Base-by-base conservation (phyloP, 371 early-diverging fungal genomes). In the Mortierella sp. region DNA sequence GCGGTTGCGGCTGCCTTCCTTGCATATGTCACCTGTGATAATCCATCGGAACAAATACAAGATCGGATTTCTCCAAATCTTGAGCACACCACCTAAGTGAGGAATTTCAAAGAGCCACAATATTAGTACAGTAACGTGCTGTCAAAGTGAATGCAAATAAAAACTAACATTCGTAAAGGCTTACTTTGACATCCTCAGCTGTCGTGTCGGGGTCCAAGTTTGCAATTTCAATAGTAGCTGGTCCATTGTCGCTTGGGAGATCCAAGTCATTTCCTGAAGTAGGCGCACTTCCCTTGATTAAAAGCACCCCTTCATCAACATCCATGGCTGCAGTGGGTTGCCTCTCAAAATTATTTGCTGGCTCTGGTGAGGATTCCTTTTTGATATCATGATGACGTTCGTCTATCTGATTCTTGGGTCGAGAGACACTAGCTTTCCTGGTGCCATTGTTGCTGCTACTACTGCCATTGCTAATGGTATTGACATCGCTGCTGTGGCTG, bases 111-210 rank as follows among this genome's bases (percentile, higher is more conserved):
- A 23, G 24, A 23, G n/a, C 28, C 11, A 43, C 4, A 30, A 11
- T 23, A 23, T 11, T 39, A 8, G 11, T 5, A 37, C 26, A 52
- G 8, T n/a, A n/a, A 9, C 41, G 14, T 15, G 19, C 23, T 34
- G 37, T 39, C 41, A 21, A 41, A 54, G 41, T 41, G 15, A 42
- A 21, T 14, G 30, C 17, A 19, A 41, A 27, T 1, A 27, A 51
- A 11, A 34, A 15, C 15, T 41, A 23, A 17, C 26, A 50, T 17
- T 30, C 34, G n/a, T n/a, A 46, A 41, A 37, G 8, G 49, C 62
- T 67, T 84, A 84, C 89, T 71, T 78, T 81, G 11, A 88, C 83
- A 73, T 88, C 89, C 9, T 86, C 86, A 5, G 85, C 80, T 53
- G 82, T 88, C 0, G 86, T 79, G 24, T 70, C 82, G 30, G 80